Evolutionary conservation across 768 basidiomycete genomes (phyloP).

Genomic region (Inosperma sp.): DNA sequence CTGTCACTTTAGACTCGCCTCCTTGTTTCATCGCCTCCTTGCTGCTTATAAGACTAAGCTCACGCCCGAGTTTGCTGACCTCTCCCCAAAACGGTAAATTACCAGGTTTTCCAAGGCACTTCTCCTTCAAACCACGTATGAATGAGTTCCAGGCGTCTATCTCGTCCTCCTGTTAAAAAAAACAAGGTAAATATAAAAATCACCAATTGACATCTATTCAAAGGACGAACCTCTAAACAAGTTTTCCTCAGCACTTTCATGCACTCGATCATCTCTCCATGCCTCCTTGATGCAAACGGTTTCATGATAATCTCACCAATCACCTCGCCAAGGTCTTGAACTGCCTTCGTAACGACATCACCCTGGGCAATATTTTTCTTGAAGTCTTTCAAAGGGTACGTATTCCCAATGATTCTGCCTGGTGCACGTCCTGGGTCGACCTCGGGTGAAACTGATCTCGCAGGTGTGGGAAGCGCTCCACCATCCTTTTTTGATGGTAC

Average conservation of each 20-base stretch:
- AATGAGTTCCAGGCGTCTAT: slow-evolving; percentile 82
- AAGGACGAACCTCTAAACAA: slow-evolving; percentile 51
- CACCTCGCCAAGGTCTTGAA: slow-evolving; percentile 70
- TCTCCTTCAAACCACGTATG: slow-evolving; percentile 50
- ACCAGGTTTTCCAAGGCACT: slow-evolving; percentile 51
- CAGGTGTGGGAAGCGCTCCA: slow-evolving; percentile 48
- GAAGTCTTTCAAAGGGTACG: slow-evolving; percentile 76
- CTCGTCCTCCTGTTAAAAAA: slow-evolving; percentile 71
- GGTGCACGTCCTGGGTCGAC: slow-evolving; percentile 53
- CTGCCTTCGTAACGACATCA: slow-evolving; percentile 80
- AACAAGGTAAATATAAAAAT: background rate
- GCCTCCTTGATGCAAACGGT: slow-evolving; percentile 68
- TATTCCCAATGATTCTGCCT: slow-evolving; percentile 72
- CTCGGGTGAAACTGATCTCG: slow-evolving; percentile 41
- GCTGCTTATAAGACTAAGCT: slow-evolving; percentile 57
- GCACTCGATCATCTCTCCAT: slow-evolving; percentile 69
- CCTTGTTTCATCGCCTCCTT: slow-evolving; percentile 58
- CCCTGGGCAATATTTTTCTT: slow-evolving; percentile 61
- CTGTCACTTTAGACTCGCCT: slow-evolving; percentile 52
- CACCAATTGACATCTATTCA: background rate
- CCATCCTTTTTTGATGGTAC: slow-evolving; percentile 16
- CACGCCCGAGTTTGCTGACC: slow-evolving; percentile 45
- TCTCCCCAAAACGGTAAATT: slow-evolving; percentile 66
- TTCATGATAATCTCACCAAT: slow-evolving; percentile 63
- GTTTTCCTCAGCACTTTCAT: slow-evolving; percentile 62